Conservation (phyloP, 1,284 basidiomycete species). For the Trichosporon coremiiforme region DNA sequence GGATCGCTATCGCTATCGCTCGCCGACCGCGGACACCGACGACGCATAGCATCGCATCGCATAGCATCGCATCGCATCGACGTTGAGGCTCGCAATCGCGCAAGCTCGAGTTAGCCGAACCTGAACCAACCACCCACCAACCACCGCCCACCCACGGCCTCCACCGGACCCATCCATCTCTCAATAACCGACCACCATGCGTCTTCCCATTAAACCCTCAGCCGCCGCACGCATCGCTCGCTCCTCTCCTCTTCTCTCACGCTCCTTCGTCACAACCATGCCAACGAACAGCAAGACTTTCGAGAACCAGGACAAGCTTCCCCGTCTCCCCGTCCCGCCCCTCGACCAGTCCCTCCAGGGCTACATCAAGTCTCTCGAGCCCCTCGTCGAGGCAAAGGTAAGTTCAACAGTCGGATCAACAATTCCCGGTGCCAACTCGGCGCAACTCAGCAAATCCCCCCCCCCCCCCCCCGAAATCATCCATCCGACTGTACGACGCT, state of each 20-base stretch:
- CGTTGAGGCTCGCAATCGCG: too few relatives aligned
- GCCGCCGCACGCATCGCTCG: too few relatives aligned
- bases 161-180: not conserved
- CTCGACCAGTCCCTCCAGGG: conserved; percentile 74
- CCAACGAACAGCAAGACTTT: conserved; percentile 55
- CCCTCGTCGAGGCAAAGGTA: conserved; percentile 76
- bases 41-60: too few relatives aligned
- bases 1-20: too few relatives aligned
- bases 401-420: conserved; percentile 26
- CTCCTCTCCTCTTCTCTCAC: not conserved
- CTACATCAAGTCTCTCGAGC: conserved; percentile 78
- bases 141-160: conserved; percentile 1
- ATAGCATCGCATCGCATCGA: too few relatives aligned
- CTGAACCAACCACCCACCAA: too few relatives aligned
- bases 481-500: conserved; percentile 31
- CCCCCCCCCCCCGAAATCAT: too few relatives aligned
- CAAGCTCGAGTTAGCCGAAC: not conserved
- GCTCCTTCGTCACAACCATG: conserved; percentile 9
- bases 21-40: not conserved
- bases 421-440: conserved; percentile 12
- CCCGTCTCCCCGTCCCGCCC: conserved; percentile 83
- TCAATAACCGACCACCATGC: too few relatives aligned
- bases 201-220: not conserved
- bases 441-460: too few relatives aligned
- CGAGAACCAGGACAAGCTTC: conserved; percentile 54